phyloP scores from a whole-genome alignment of 139 green algal species.

The Closterium sp. region DNA sequence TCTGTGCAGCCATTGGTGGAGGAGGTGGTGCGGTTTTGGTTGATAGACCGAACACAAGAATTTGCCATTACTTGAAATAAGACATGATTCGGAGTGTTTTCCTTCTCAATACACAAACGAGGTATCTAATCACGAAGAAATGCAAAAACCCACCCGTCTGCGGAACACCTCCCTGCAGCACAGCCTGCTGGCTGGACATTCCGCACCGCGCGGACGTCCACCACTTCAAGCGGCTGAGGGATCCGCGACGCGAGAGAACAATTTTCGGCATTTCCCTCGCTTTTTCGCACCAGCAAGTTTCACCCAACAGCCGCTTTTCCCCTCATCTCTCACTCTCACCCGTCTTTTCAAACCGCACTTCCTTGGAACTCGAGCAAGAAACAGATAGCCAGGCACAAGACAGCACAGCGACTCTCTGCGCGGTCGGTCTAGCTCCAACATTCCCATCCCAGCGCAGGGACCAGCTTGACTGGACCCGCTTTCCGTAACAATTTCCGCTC shows the following conservation, averaged over 20 bases:
- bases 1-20: neutral
- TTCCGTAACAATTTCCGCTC: no score
- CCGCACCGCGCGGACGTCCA: neutral
- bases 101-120: neutral
- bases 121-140: neutral
- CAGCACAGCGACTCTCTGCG: no score
- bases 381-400: neutral
- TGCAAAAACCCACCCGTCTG: neutral
- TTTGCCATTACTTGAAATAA: no score
- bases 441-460: no score
- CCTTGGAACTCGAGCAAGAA: no score
- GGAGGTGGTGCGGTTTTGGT: neutral
- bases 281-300: neutral
- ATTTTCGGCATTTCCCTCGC: neutral
- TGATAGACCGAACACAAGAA: no score
- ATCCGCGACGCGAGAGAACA: neutral
- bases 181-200: neutral
- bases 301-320: neutral
- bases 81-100: neutral
- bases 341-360: no score
- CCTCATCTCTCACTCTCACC: neutral
- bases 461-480: neutral
- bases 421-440: neutral
- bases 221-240: neutral
- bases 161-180: neutral